Conservation (phyloP, 2,329 filamentous ascomycete genomes). For the Diaporthe eres region DNA sequence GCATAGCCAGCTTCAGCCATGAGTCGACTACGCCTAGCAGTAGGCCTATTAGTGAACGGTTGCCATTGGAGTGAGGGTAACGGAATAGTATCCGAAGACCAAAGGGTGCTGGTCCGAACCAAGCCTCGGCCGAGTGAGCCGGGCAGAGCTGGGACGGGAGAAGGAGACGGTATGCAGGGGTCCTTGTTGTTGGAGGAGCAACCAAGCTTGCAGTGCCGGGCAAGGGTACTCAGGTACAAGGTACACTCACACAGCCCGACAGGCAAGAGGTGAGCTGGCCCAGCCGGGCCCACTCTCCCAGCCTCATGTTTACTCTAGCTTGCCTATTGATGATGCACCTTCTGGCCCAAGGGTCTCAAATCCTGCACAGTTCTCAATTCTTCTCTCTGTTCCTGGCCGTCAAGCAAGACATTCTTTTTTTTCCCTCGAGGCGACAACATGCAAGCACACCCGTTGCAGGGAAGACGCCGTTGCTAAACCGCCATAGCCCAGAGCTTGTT, state of each 20-base stretch:
- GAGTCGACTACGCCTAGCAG: no score
- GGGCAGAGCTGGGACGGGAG: background rate
- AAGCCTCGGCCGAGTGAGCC: conserved; percentile 19
- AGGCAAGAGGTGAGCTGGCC: conserved; percentile 18
- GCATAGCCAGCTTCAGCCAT: background rate
- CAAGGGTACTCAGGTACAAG: conserved; percentile 3
- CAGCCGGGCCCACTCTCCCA: conserved; percentile 28
- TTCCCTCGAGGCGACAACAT: background rate
- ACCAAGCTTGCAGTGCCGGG: conserved; percentile 21
- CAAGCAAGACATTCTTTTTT: background rate
- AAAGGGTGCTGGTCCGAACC: background rate
- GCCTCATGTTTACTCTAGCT: conserved; percentile 33
- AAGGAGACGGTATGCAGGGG: conserved; percentile 12
- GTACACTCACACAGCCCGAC: conserved; percentile 2
- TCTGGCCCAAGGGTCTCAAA: background rate
- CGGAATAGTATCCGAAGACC: background rate
- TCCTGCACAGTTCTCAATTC: conserved; percentile 26
- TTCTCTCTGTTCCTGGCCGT: conserved; percentile 10
- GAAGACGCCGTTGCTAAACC: conserved; percentile 30
- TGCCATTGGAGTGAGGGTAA: no score
- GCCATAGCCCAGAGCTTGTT: conserved; percentile 23
- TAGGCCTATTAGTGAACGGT: background rate
- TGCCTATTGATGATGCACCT: conserved; percentile 13
- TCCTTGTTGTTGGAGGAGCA: conserved; percentile 1
- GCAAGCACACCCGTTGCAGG: conserved; percentile 8